Evolutionary conservation across 1,284 basidiomycete genomes (phyloP).

Genomic region (Rhodotorula sp.): DNA sequence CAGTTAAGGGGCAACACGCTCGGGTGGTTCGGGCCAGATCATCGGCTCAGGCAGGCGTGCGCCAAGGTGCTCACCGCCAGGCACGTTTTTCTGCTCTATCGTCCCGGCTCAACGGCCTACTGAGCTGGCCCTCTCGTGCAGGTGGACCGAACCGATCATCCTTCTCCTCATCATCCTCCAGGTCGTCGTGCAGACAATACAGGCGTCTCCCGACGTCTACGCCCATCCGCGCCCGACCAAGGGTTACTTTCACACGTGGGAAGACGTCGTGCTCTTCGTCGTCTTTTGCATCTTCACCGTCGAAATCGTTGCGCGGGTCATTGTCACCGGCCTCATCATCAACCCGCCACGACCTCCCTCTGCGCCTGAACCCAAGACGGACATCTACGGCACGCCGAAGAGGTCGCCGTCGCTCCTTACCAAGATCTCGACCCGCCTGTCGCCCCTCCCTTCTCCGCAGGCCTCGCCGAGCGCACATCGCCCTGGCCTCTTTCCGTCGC

Average conservation of each 20-base stretch:
- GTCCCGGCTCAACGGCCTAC: neutral
- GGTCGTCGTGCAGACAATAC: conserved; percentile 77
- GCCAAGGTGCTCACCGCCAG: conserved; percentile 64
- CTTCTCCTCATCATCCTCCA: conserved; percentile 81
- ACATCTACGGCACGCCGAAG: conserved; percentile 2
- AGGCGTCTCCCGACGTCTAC: conserved; percentile 63
- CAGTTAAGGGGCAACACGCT: conserved; percentile 64
- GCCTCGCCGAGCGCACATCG: neutral
- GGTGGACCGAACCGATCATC: conserved; percentile 84
- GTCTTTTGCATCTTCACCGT: conserved; percentile 85
- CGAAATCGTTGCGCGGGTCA: conserved; percentile 84
- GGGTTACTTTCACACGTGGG: conserved; percentile 85
- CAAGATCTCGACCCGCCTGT: conserved; percentile 17
- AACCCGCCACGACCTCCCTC: conserved; percentile 65
- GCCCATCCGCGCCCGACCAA: conserved; percentile 50
- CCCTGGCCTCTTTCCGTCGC: neutral
- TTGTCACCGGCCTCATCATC: conserved; percentile 85
- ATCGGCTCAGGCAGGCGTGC: conserved; percentile 66
- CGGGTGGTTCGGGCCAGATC: conserved; percentile 71
- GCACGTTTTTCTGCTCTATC: conserved; percentile 56
- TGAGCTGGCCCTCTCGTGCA: conserved; percentile 47
- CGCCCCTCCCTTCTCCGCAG: conserved; percentile 6
- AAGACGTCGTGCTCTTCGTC: conserved; percentile 78
- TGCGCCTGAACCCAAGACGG: neutral
- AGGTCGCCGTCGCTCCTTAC: conserved; percentile 22